phyloP scores from a whole-genome alignment of 202 grass and related monocot species.

The Zoysia matrella region DNA sequence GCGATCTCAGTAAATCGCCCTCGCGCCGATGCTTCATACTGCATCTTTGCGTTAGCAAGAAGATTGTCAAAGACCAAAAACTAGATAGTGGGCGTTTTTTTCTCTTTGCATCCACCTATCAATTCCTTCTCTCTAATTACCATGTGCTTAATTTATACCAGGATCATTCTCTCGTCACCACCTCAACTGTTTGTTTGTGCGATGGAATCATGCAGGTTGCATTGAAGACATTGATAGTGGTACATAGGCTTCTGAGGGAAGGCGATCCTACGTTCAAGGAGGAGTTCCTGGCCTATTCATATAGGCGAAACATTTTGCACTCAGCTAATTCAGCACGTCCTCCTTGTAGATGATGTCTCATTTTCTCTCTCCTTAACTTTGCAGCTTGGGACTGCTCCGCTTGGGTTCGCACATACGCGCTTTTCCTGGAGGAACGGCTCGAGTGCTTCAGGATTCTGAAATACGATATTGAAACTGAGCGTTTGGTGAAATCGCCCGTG shows the following conservation, averaged over 20 bases:
- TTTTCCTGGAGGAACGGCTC: slow-evolving; percentile 82
- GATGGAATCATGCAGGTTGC: slow-evolving; percentile 64
- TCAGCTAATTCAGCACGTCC: neutral
- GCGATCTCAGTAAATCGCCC: slow-evolving; percentile 66
- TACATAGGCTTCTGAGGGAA: slow-evolving; percentile 87
- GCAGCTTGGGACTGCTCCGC: slow-evolving; percentile 97
- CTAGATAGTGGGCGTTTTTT: slow-evolving; percentile 64
- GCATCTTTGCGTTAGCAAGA: slow-evolving; percentile 76
- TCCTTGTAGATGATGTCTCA: neutral
- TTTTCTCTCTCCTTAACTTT: slow-evolving; percentile 33
- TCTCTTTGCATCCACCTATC: neutral
- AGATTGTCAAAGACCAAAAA: slow-evolving; percentile 86
- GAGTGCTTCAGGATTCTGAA: slow-evolving; percentile 82
- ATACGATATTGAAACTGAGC: slow-evolving; percentile 91
- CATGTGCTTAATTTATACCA: neutral
- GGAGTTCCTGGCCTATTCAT: slow-evolving; percentile 31
- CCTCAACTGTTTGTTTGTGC: neutral
- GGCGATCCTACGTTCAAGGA: slow-evolving; percentile 96
- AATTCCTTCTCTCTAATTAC: neutral
- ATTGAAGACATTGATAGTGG: slow-evolving; percentile 90
- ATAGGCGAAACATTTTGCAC: too few species aligned
- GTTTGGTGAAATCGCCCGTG: slow-evolving; percentile 61
- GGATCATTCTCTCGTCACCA: neutral
- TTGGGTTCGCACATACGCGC: slow-evolving; percentile 86
- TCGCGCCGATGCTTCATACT: slow-evolving; percentile 78